Evolutionary conservation across 1,284 basidiomycete species (phyloP).

Genomic region (Cryptococcus neoformans): DNA sequence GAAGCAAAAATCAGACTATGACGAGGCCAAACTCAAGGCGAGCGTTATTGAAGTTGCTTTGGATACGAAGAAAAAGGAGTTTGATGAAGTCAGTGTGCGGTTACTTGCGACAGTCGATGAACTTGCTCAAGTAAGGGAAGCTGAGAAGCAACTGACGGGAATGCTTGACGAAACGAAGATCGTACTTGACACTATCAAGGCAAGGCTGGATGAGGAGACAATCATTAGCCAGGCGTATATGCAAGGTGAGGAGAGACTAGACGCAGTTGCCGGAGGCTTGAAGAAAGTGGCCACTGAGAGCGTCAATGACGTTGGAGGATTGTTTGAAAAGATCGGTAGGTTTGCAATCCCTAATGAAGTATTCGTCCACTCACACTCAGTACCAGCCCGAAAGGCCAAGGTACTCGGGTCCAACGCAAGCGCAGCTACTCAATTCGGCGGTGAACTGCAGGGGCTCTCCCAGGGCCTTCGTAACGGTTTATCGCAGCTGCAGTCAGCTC

Average conservation of each 20-base stretch:
- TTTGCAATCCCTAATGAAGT: not conserved
- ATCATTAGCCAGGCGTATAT: slow-evolving; percentile 72
- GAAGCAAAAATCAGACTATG: slow-evolving; percentile 66
- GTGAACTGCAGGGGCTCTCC: slow-evolving; percentile 59
- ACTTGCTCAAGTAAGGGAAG: slow-evolving; percentile 54
- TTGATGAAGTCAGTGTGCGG: slow-evolving; percentile 77
- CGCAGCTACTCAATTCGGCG: slow-evolving; percentile 61
- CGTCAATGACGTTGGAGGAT: slow-evolving; percentile 64
- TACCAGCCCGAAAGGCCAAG: slow-evolving; percentile 67
- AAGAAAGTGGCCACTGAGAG: slow-evolving; percentile 66
- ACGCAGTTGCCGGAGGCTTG: slow-evolving; percentile 67
- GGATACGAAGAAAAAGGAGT: slow-evolving; percentile 76
- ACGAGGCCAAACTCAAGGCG: slow-evolving; percentile 76
- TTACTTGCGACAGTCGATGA: slow-evolving; percentile 73
- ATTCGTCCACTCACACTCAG: not conserved
- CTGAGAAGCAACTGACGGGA: slow-evolving; percentile 58
- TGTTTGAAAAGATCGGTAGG: slow-evolving; percentile 82
- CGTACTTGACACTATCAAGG: slow-evolving; percentile 59
- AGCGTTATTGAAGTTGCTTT: slow-evolving; percentile 80
- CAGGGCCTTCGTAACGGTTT: slow-evolving; percentile 62
- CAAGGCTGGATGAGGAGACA: slow-evolving; percentile 69
- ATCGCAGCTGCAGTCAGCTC: slow-evolving; percentile 53
- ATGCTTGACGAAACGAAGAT: slow-evolving; percentile 58
- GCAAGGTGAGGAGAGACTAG: slow-evolving; percentile 65
- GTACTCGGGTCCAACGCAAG: slow-evolving; percentile 65